Evolutionary conservation across 176 grass and related monocot genomes (phyloP).

Genomic region (Carex pumila): DNA sequence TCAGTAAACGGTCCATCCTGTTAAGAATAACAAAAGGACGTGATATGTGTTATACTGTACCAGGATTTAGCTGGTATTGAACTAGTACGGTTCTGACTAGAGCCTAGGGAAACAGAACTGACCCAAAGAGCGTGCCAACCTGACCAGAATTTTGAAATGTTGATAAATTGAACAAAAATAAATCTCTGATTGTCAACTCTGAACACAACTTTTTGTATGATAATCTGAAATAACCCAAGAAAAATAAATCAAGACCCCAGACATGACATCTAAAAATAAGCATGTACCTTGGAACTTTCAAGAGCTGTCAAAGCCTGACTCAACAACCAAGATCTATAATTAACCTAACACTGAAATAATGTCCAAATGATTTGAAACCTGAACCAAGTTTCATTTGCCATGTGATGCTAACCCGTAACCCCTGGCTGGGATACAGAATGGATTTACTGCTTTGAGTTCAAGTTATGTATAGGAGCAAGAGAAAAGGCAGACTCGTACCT

Average conservation of each 20-base stretch:
- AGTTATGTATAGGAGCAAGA: not conserved
- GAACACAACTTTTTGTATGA: not conserved
- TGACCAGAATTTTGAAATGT: not conserved
- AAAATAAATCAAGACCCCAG: not conserved
- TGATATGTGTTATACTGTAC: not conserved
- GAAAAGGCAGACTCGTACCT: slow-evolving; percentile 28
- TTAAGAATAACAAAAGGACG: slow-evolving; percentile 15
- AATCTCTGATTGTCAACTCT: not conserved
- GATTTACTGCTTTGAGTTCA: not conserved
- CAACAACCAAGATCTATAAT: not conserved
- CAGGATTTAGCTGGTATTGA: not conserved
- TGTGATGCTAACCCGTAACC: not conserved
- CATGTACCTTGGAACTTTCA: not conserved
- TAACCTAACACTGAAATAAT: not conserved
- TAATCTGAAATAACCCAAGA: not conserved
- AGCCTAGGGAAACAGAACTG: not conserved
- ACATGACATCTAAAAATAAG: not conserved
- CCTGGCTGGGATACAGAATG: not conserved
- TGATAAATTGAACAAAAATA: not conserved
- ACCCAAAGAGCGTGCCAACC: not conserved
- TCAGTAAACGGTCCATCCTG: not conserved
- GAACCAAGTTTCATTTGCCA: not conserved
- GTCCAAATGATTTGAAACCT: not conserved
- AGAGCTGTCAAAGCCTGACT: not conserved
- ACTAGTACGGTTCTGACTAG: not conserved